These are phyloP conservation scores for Aquilaria yunnanensis DNA, from an alignment of 345 rosid genomes.

Conservation along the genomic window DNA sequence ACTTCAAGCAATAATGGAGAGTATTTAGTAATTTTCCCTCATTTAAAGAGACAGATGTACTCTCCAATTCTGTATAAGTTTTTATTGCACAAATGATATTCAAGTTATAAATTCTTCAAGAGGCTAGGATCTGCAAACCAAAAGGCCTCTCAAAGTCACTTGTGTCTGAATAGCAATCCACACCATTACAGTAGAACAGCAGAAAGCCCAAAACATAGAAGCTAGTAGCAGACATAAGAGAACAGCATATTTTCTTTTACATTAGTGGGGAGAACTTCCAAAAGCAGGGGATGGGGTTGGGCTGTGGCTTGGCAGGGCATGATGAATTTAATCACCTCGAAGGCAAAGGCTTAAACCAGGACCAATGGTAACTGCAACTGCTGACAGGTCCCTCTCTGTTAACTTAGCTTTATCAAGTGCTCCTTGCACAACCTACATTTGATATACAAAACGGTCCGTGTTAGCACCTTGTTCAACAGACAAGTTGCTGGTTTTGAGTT, in stretches of 20 bases:
- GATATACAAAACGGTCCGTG: background rate
- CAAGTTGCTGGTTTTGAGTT: background rate
- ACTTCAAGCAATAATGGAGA: too few relatives aligned
- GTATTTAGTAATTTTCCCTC: too few relatives aligned
- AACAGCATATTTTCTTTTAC: background rate
- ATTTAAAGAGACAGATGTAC: too few relatives aligned
- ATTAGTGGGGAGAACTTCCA: background rate
- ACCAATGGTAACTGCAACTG: constrained; percentile 97
- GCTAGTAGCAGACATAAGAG: constrained; percentile 1
- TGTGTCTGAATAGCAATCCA: background rate
- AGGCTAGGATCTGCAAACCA: too few relatives aligned
- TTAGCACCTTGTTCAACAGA: background rate
- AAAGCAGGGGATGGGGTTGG: too few relatives aligned
- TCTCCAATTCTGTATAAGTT: too few relatives aligned
- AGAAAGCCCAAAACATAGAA: background rate
- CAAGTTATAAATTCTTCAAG: too few relatives aligned
- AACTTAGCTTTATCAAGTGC: constrained; percentile 71
- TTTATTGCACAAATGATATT: too few relatives aligned
- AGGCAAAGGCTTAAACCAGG: constrained; percentile 97
- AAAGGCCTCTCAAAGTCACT: too few relatives aligned
- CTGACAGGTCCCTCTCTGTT: constrained; percentile 66
- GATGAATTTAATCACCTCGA: constrained; percentile 48
- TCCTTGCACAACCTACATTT: constrained; percentile 73
- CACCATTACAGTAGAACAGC: background rate
- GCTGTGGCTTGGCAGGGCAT: too few relatives aligned